Base-by-base conservation (phyloP, 306 rosid species). In the Purshia tridentata region DNA sequence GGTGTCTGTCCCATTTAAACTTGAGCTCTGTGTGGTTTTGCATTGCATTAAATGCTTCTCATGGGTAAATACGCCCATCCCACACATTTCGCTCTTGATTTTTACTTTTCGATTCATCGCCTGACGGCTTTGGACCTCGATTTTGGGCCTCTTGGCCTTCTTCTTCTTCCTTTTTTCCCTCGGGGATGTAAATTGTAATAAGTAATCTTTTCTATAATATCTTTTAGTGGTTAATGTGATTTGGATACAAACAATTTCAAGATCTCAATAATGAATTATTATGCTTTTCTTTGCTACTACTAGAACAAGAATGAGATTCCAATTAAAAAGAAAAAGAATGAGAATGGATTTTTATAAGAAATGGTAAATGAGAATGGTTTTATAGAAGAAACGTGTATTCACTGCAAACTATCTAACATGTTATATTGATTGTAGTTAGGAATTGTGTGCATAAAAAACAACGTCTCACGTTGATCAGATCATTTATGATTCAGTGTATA, bases 31-130 rank as follows among this genome's bases (percentile, higher is more conserved):
- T 60, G 70, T 20, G 23, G 40, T 68, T 70, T 48, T 20, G 35
- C 19, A 82, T 54, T 70, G 80, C 91, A 82, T 81, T 89, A 54
- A 86, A 72, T 84, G 84, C 53, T 10, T 18, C 53, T 40, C 64
- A 48, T 55, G 48, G 60, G 49, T 55, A 73, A 57, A 75, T 50
- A 74, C 81, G 81, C 77, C 81, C 72, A 69, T 79, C 78, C 83
- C 84, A 81, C 84, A 81, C 75, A 69, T 47, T 65, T 78, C 45
- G 49, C 77, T 58, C 67, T 67, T 50, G 37, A 15, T 11, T 9
- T 67, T 70, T 23, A 19, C 29, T 41, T 39, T 76, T 76, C 67
- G 67, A 81, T 65, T 59, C 52, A 57, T 67, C 76, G 44, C 78
- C 69, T 56, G 29, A 62, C 49, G 67, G 67, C 67, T 62, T 62